Base-by-base conservation (phyloP, 345 rosid species). In the Ceriops zippeliana region DNA sequence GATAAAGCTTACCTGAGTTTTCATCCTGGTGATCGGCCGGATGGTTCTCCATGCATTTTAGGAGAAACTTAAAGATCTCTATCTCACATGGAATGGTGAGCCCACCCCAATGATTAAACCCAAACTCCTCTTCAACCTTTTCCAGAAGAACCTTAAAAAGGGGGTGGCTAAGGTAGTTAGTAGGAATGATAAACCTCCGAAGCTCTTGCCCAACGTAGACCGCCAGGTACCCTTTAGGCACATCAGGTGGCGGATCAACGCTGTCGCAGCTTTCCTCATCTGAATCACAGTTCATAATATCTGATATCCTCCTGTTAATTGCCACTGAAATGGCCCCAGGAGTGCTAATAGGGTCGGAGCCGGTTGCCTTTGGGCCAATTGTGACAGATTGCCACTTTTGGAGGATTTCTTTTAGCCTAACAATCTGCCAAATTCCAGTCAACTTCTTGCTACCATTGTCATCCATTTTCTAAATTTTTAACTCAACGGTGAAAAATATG, bases 51-150 rank as follows among this genome's bases (percentile, higher is more conserved):
- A 91, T 88, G 84, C 90, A 95, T 69, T 88, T 78, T 17, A 95
- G 81, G 19, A 95, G 89, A 76, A 66, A 91, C 82, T 95, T 91
- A 83, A 91, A 95, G 62, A 95, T 95, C 91, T 95, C 96, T 20
- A 88, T 93, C 86, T 95, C 99, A 21, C 99, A 91, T 31, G 97
- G 97, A 61, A 89, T 81, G 3, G 96, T 95, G 68, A 89, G 93
- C 4, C 83, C 90, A 1, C 97, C 96, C 0, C 78, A 82, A 67
- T 89, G 95, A 82, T 95, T 87, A 77, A 87, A 95, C 71, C 99
- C 96, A 65, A 81, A 91, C 79, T 91, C 96, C 84, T 95, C 99
- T 79, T 91, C 96, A 1, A 80, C 89, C 76, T 95, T 95, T 75
- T 84, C 99, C 56, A 95, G 77, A 82, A 95, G 75, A 72, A 86